A percentile compares a stretch with the other conserved stretches of the same genome.
These are phyloP conservation scores for Ampelocalamus luodianensis DNA, from an alignment of 176 grass and related monocot species.

Conservation along the genomic window DNA sequence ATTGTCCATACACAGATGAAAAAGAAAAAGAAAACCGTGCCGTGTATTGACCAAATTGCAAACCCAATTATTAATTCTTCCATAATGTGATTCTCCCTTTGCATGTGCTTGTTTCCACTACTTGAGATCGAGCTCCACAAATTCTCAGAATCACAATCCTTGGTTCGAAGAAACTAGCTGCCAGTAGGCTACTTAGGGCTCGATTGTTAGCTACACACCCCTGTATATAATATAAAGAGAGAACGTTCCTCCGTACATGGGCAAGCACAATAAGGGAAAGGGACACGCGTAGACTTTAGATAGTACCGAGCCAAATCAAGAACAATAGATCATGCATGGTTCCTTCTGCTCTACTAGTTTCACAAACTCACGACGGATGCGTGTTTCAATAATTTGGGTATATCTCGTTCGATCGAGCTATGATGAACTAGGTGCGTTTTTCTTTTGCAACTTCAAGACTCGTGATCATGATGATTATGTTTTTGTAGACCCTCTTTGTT, in stretches of 20 bases:
- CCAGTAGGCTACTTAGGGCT: neutral
- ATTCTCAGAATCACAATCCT: neutral
- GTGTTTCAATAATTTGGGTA: slow-evolving; percentile 9
- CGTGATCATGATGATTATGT: neutral
- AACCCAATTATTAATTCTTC: neutral
- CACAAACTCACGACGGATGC: neutral
- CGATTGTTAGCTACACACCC: neutral
- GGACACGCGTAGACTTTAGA: neutral
- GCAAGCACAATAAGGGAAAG: neutral
- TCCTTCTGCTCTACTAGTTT: slow-evolving; percentile 10
- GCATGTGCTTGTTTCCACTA: neutral
- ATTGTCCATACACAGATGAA: neutral
- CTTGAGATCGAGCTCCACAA: neutral
- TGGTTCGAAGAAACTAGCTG: neutral
- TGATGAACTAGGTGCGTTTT: slow-evolving; percentile 21
- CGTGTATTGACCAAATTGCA: neutral
- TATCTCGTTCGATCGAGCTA: neutral
- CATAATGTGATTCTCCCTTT: neutral
- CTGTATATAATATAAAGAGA: neutral
- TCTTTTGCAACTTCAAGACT: neutral
- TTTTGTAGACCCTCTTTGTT: no score
- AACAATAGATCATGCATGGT: neutral
- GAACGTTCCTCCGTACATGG: neutral
- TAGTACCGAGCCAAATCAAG: neutral
- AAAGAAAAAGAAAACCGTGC: neutral